phyloP scores from a whole-genome alignment of 2,329 filamentous ascomycete genomes.

The Diplocarpon rosae region DNA sequence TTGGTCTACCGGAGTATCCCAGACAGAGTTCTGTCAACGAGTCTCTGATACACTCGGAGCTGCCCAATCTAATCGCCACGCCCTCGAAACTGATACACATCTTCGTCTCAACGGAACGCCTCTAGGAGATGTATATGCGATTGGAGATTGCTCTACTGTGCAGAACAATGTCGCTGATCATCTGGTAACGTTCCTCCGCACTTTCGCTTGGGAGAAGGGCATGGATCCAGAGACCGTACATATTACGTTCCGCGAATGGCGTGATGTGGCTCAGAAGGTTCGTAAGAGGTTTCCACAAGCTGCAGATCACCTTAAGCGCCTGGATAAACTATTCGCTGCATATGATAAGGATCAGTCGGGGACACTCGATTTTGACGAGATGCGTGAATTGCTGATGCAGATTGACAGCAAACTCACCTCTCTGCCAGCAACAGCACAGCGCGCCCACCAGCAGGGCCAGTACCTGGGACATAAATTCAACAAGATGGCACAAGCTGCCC shows the following conservation, averaged over 20 bases:
- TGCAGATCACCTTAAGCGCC: conserved; percentile 69
- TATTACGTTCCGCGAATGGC: conserved; percentile 82
- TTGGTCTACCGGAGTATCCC: conserved; percentile 93
- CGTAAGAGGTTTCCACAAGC: conserved; percentile 88
- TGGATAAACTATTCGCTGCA: conserved; percentile 82
- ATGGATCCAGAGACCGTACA: conserved; percentile 82
- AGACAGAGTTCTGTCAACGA: conserved; percentile 67
- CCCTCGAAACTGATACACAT: conserved; percentile 89
- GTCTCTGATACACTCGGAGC: conserved; percentile 67
- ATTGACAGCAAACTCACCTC: conserved; percentile 94
- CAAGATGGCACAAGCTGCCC: conserved; percentile 68
- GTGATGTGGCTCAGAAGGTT: conserved; percentile 69
- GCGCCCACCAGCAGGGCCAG: conserved; percentile 88
- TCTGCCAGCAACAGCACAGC: conserved; percentile 87
- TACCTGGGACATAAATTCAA: conserved; percentile 94
- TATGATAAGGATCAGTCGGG: conserved; percentile 92
- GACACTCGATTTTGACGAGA: conserved; percentile 86
- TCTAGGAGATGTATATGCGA: conserved; percentile 88
- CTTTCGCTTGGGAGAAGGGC: conserved; percentile 82
- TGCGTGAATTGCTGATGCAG: conserved; percentile 76
- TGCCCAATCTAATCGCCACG: conserved; percentile 75
- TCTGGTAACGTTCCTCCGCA: conserved; percentile 80
- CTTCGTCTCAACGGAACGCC: conserved; percentile 82
- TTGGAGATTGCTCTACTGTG: conserved; percentile 91
- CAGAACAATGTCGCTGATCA: conserved; percentile 95